Evolutionary conservation across 495 filamentous ascomycete genomes (phyloP).

Genomic region (Cercophora sp.): DNA sequence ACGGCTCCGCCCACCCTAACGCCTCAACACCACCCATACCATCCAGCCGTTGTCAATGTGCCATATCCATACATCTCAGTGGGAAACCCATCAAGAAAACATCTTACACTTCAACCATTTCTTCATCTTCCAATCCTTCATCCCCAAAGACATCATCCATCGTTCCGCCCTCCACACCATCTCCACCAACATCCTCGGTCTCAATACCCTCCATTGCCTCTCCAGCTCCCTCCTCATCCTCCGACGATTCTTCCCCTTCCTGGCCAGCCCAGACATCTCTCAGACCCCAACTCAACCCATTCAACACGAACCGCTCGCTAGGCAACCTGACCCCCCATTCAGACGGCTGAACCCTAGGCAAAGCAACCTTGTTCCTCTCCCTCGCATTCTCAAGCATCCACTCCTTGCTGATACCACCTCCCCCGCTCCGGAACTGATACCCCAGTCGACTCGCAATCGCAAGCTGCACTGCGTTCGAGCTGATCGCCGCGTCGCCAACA

Average conservation of each 20-base stretch:
- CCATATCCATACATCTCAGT: not conserved
- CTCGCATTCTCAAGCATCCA: constrained; percentile 78
- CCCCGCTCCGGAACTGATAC: constrained; percentile 50
- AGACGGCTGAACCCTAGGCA: constrained; percentile 66
- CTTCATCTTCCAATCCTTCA: constrained; percentile 30
- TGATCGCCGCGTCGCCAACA: constrained; percentile 41
- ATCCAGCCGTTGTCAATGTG: not conserved
- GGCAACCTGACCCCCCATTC: constrained; percentile 84
- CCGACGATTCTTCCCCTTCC: constrained; percentile 43
- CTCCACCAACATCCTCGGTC: constrained; percentile 35
- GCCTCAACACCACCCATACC: no score
- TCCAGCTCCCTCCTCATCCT: constrained; percentile 30
- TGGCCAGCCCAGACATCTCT: constrained; percentile 67
- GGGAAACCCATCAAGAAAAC: not conserved
- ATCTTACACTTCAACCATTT: constrained; percentile 37
- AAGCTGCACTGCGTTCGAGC: constrained; percentile 44
- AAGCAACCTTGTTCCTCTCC: constrained; percentile 73
- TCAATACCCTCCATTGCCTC: constrained; percentile 47
- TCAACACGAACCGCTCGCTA: constrained; percentile 87
- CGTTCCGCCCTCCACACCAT: constrained; percentile 33
- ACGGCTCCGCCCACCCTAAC: no score
- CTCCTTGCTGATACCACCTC: constrained; percentile 68
- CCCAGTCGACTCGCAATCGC: constrained; percentile 47
- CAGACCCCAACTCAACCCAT: constrained; percentile 77
- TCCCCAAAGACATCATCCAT: constrained; percentile 51